Evolutionary conservation across 371 early-diverging fungal genomes (phyloP).

Genomic region (Rhizopus sp.): DNA sequence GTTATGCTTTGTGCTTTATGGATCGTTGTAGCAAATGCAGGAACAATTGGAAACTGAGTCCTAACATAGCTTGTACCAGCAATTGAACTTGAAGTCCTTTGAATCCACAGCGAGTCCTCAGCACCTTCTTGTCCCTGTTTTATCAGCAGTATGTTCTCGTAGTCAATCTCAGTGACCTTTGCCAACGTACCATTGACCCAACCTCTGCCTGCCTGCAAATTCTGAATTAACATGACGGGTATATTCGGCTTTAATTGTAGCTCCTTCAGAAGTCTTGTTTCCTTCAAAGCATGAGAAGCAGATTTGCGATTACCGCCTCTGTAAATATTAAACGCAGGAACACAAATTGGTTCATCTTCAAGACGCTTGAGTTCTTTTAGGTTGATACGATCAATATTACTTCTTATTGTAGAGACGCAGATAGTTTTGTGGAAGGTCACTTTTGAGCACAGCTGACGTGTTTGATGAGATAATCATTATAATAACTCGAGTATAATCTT

Average conservation of each 20-base stretch:
- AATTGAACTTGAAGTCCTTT: background rate
- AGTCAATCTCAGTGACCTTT: background rate
- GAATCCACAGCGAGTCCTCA: conserved; percentile 2
- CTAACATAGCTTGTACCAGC: background rate
- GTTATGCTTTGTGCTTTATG: conserved; percentile 13
- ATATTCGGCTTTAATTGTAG: background rate
- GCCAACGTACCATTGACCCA: conserved; percentile 10
- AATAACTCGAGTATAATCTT: no score
- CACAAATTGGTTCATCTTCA: background rate
- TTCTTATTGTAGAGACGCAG: background rate
- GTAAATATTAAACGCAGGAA: conserved; percentile 1
- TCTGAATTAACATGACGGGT: conserved; percentile 8
- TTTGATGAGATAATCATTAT: no score
- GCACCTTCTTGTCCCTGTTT: background rate
- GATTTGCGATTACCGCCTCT: background rate
- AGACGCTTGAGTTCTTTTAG: no score
- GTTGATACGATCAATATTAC: background rate
- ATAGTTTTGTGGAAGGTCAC: background rate
- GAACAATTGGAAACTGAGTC: conserved; percentile 3
- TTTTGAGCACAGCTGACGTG: no score
- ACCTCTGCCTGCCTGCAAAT: background rate
- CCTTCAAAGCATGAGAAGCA: conserved; percentile 9
- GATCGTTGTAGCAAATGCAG: conserved; percentile 7
- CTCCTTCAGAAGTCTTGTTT: background rate
- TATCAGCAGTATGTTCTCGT: background rate